phyloP scores from a whole-genome alignment of 345 rosid genomes.

The Dipteronia dyeriana region DNA sequence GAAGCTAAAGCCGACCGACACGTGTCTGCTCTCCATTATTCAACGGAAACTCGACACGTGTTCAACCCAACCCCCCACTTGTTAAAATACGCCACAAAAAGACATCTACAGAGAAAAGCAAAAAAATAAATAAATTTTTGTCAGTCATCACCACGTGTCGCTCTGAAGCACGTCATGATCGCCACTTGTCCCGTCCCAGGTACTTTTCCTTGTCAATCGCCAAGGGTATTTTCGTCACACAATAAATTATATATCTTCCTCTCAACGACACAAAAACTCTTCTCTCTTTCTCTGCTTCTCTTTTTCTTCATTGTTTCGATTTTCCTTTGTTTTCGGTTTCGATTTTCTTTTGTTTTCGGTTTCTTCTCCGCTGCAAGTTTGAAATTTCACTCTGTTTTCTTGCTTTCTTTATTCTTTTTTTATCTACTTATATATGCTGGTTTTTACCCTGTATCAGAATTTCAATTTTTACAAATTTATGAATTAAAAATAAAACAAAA shows the following conservation, averaged over 20 bases:
- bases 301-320: neutral
- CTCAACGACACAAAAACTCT: neutral
- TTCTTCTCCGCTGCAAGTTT: neutral
- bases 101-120: slow-evolving; percentile 16
- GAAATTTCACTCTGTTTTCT: slow-evolving; percentile 11
- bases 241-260: neutral
- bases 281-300: slow-evolving; percentile 2
- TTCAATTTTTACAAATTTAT: neutral
- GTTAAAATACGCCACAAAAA: slow-evolving; percentile 18
- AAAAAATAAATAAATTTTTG: neutral
- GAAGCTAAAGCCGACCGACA: slow-evolving; percentile 7
- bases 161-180: slow-evolving; percentile 36
- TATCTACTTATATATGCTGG: neutral
- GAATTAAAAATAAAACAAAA: neutral
- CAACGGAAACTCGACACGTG: slow-evolving; percentile 33
- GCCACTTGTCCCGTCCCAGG: slow-evolving; percentile 67
- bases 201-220: slow-evolving; percentile 1
- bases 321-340: neutral
- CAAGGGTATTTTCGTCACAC: slow-evolving; percentile 40
- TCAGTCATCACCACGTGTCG: slow-evolving; percentile 69
- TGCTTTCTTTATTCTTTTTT: slow-evolving; percentile 24
- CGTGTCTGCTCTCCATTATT: slow-evolving; percentile 26
- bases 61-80: slow-evolving; percentile 25
- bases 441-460: neutral
- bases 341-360: neutral